These are phyloP conservation scores for Candida frijolesensis DNA, from an alignment of 1,139 yeast genomes.

Conservation along the genomic window DNA sequence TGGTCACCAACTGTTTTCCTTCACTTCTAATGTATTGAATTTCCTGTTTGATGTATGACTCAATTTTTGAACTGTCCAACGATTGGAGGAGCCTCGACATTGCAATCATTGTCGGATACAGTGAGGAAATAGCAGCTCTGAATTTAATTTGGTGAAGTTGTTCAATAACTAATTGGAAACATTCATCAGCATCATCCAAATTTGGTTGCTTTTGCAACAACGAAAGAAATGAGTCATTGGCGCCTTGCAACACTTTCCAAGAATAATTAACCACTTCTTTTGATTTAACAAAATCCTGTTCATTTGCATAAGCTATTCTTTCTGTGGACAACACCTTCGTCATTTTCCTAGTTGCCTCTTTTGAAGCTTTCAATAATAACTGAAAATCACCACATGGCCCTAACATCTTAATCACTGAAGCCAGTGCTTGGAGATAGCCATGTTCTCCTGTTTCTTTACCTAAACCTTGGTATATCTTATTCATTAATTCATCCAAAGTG, in stretches of 20 bases:
- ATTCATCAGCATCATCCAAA: conserved; percentile 21
- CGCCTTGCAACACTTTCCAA: conserved; percentile 86
- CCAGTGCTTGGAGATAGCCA: conserved; percentile 10
- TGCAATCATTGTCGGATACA: conserved; percentile 74
- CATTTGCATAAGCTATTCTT: conserved; percentile 9
- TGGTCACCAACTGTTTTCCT: conserved; percentile 64
- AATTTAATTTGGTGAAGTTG: conserved; percentile 80
- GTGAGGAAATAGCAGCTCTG: conserved; percentile 88
- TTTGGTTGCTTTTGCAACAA: conserved; percentile 6
- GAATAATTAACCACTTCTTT: conserved; percentile 71
- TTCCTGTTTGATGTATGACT: conserved; percentile 36
- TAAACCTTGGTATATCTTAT: conserved; percentile 3
- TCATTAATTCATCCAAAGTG: conserved; percentile 3
- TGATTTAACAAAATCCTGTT: conserved; percentile 24
- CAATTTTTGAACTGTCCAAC: conserved; percentile 32
- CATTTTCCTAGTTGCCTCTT: conserved; percentile 7
- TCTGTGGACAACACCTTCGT: conserved; percentile 50
- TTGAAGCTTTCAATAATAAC: conserved; percentile 4
- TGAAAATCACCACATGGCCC: background rate
- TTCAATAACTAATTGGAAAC: conserved; percentile 50
- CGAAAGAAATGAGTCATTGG: conserved; percentile 50
- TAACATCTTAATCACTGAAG: background rate
- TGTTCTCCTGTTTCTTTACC: conserved; percentile 7
- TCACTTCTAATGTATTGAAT: conserved; percentile 54
- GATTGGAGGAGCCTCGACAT: conserved; percentile 46